A percentile compares a stretch with the other conserved stretches of the same genome.
phyloP scores from a whole-genome alignment of 192 early-diverging fungal species.

The Backusella sp. region DNA sequence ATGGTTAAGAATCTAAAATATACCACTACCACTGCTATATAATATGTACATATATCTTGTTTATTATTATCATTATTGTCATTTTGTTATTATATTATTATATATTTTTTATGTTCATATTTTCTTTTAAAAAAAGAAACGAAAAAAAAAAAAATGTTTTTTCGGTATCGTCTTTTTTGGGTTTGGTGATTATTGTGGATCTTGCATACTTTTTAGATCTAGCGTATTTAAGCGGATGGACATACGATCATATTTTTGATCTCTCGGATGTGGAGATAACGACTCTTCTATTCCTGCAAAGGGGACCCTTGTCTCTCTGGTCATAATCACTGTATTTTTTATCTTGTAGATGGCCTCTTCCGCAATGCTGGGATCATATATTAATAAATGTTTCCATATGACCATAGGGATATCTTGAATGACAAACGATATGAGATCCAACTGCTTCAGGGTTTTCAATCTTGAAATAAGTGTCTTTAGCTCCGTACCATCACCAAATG shows the following conservation, averaged over 20 bases:
- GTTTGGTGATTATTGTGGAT: not conserved
- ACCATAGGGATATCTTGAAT: not conserved
- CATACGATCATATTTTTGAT: not conserved
- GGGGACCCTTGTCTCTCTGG: not conserved
- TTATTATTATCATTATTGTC: not conserved
- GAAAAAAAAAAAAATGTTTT: not conserved
- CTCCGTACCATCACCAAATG: not conserved
- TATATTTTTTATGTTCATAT: not conserved
- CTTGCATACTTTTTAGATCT: not conserved
- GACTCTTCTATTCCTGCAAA: not conserved
- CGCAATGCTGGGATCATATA: not conserved
- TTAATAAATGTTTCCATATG: not conserved
- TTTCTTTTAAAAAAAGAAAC: not conserved
- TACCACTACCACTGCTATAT: not conserved
- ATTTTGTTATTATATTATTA: not conserved
- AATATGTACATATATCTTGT: not conserved
- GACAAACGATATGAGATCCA: not conserved
- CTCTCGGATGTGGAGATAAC: not conserved
- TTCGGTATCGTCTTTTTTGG: not conserved
- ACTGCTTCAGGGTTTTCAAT: not conserved
- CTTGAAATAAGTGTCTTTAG: not conserved
- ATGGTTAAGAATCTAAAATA: conserved; percentile 13
- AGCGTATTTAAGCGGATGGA: not conserved
- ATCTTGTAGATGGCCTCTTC: not conserved
- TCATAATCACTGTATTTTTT: not conserved